Percentiles rank a stretch among this genome's conserved stretches.
phyloP scores from a whole-genome alignment of 306 rosid species.

The Trifolium pratense region DNA sequence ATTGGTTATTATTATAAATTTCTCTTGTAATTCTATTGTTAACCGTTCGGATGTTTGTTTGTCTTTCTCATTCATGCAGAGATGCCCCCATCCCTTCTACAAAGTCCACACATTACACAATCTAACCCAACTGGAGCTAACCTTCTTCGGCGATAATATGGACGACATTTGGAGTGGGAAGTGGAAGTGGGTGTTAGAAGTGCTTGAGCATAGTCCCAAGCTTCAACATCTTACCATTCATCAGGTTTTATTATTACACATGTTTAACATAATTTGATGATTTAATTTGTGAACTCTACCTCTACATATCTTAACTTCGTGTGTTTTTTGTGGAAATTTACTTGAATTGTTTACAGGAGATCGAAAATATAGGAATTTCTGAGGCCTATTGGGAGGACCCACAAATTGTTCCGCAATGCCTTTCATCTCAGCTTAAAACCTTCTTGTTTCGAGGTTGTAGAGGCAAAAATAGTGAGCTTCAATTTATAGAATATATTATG shows the following conservation, averaged over 20 bases:
- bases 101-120: background rate
- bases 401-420: background rate
- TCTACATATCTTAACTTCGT: background rate
- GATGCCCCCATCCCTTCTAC: accelerated
- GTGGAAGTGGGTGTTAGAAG: background rate
- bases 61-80: background rate
- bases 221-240: background rate
- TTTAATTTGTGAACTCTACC: background rate
- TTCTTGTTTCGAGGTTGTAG: background rate
- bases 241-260: background rate
- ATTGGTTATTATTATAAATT: too few species aligned
- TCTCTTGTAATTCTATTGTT: too few species aligned
- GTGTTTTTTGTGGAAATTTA: too few species aligned
- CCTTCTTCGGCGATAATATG: background rate
- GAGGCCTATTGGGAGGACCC: background rate
- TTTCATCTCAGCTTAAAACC: background rate
- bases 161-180: background rate
- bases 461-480: background rate
- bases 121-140: background rate
- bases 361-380: too few species aligned
- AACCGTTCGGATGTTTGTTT: too few species aligned
- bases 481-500: background rate
- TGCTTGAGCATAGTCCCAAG: background rate
- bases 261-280: background rate
- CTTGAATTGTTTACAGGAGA: background rate